phyloP scores from a whole-genome alignment of 768 basidiomycete genomes.

The Boletales sp. region DNA sequence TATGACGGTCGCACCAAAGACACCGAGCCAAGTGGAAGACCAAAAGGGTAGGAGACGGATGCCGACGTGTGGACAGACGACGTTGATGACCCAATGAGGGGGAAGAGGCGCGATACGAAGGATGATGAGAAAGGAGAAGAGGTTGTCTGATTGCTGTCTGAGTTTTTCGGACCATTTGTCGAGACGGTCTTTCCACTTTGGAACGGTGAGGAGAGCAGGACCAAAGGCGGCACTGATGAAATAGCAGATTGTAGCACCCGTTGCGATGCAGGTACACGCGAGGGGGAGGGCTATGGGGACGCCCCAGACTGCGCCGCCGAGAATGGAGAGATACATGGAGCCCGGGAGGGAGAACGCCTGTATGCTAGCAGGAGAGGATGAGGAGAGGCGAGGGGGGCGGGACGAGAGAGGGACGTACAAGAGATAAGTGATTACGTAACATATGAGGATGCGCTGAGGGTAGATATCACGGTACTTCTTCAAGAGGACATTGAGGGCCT shows the following conservation, averaged over 20 bases:
- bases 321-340: constrained; percentile 96
- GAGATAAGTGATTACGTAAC: constrained; percentile 86
- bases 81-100: constrained; percentile 95
- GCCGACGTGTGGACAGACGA: constrained; percentile 89
- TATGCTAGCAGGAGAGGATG: constrained; percentile 47
- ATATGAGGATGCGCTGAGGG: constrained; percentile 79
- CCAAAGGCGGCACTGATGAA: constrained; percentile 89
- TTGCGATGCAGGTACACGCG: constrained; percentile 89
- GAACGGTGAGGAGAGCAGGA: constrained; percentile 84
- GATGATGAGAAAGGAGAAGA: constrained; percentile 92
- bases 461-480: constrained; percentile 93
- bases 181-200: constrained; percentile 78
- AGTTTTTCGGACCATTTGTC: constrained; percentile 84
- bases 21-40: constrained; percentile 85
- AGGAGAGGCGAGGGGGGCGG: constrained; percentile 1
- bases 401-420: constrained; percentile 58
- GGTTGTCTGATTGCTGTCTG: constrained; percentile 71
- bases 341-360: constrained; percentile 97
- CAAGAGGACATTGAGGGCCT: constrained; percentile 77
- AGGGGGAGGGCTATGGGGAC: constrained; percentile 81
- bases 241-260: constrained; percentile 90
- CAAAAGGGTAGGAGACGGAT: constrained; percentile 86
- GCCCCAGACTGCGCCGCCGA: constrained; percentile 95
- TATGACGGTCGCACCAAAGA: constrained; percentile 88
- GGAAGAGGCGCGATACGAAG: constrained; percentile 91